Evolutionary conservation across 1,284 basidiomycete genomes (phyloP).

Genomic region (Tilletiopsis washingtonensis): DNA sequence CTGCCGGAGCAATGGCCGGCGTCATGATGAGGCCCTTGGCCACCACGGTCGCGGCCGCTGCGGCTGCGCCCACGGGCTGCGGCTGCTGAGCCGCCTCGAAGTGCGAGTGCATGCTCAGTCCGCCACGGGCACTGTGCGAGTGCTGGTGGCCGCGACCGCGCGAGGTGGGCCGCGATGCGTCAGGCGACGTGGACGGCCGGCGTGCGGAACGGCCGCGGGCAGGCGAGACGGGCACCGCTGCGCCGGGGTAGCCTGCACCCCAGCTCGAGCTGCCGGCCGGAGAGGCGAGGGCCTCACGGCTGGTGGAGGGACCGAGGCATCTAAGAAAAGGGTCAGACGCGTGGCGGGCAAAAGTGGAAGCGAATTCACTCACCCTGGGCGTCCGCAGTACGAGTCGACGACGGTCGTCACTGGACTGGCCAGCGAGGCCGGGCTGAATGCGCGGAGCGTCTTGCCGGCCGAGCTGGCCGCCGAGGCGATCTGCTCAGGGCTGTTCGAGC

Average conservation of each 20-base stretch:
- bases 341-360: background rate
- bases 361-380: background rate
- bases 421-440: constrained; percentile 15
- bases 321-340: too few species aligned
- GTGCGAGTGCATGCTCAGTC: constrained; percentile 3
- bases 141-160: constrained; percentile 17
- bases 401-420: background rate
- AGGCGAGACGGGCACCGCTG: background rate
- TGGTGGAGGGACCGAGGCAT: background rate
- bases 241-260: too few species aligned
- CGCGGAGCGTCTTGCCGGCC: constrained; percentile 26
- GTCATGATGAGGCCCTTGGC: background rate
- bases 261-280: background rate
- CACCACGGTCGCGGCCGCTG: background rate
- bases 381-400: constrained; percentile 4
- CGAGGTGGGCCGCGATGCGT: background rate
- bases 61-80: too few species aligned
- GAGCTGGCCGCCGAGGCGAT: constrained; percentile 28
- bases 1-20: background rate
- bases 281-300: background rate
- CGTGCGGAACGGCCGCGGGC: background rate
- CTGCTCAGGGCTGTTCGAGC: constrained; percentile 21
- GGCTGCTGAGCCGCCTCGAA: too few species aligned
- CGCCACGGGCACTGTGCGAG: constrained; percentile 28
- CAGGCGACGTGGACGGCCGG: background rate